These are phyloP conservation scores for Sugiyamaella neomexicana DNA, from an alignment of 1,139 yeast species.

Conservation along the genomic window DNA sequence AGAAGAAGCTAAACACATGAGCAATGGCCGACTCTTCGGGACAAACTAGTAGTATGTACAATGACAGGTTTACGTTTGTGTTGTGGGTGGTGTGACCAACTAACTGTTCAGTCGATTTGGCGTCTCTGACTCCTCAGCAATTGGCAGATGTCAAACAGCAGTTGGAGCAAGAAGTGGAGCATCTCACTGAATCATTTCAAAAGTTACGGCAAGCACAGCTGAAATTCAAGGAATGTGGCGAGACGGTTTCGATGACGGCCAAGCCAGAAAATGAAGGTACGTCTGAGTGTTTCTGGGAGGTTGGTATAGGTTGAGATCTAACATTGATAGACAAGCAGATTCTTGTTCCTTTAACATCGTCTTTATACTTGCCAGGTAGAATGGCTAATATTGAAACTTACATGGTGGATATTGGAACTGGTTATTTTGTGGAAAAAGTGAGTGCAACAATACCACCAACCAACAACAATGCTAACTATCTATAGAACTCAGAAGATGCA, in stretches of 20 bases:
- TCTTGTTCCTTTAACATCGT: conserved; percentile 84
- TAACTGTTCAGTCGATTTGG: conserved; percentile 51
- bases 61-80: not conserved
- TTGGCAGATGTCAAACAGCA: conserved; percentile 79
- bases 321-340: conserved; percentile 48
- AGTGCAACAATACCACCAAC: conserved; percentile 1
- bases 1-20: not conserved
- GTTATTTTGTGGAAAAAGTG: conserved; percentile 83
- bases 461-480: not conserved
- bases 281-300: not conserved
- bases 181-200: conserved; percentile 77
- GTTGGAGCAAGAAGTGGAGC: conserved; percentile 82
- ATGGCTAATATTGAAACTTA: conserved; percentile 63
- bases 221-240: conserved; percentile 79
- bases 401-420: conserved; percentile 94
- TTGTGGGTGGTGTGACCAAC: not conserved
- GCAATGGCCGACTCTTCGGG: conserved; percentile 13
- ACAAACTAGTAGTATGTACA: conserved; percentile 15
- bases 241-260: conserved; percentile 62
- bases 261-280: conserved; percentile 44
- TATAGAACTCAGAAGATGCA: conserved; percentile 51
- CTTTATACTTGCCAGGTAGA: conserved; percentile 86
- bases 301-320: not conserved
- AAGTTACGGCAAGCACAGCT: conserved; percentile 82
- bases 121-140: conserved; percentile 77